phyloP scores from a whole-genome alignment of 495 filamentous ascomycete genomes.

The Daldinia grandis region DNA sequence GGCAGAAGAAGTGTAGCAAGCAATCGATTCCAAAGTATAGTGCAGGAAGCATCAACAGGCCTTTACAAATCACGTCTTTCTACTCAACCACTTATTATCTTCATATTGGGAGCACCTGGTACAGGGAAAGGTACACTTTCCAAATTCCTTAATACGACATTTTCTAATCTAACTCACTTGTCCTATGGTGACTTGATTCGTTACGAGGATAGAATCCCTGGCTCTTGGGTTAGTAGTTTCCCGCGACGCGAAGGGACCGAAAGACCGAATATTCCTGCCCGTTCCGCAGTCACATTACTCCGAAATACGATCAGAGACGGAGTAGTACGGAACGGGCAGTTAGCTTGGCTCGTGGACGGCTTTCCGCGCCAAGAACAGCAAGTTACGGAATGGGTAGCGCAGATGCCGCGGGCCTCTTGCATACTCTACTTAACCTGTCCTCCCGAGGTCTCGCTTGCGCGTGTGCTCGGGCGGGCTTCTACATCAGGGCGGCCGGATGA shows the following conservation, averaged over 20 bases:
- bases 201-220: constrained; percentile 34
- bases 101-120: constrained; percentile 65
- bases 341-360: constrained; percentile 30
- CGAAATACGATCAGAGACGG: constrained; percentile 21
- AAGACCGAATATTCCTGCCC: constrained; percentile 15
- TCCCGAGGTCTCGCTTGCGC: constrained; percentile 10
- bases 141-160: constrained; percentile 4
- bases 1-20: neutral
- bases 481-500: constrained; percentile 28
- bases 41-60: neutral
- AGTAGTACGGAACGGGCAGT: constrained; percentile 3
- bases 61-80: neutral
- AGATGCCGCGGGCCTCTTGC: constrained; percentile 17
- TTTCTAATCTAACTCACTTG: constrained; percentile 27
- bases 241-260: constrained; percentile 14
- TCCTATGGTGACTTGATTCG: constrained; percentile 34
- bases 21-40: no score
- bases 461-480: constrained; percentile 14
- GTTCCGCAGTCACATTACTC: constrained; percentile 15
- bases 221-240: constrained; percentile 33
- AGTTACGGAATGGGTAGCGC: constrained; percentile 9
- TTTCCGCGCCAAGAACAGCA: constrained; percentile 28
- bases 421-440: constrained; percentile 20
- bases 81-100: constrained; percentile 36
- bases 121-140: constrained; percentile 62